Percentiles rank a stretch among this genome's conserved stretches.
Conservation (phyloP, 176 grass and related monocot species). For the Zizania latifolia region DNA sequence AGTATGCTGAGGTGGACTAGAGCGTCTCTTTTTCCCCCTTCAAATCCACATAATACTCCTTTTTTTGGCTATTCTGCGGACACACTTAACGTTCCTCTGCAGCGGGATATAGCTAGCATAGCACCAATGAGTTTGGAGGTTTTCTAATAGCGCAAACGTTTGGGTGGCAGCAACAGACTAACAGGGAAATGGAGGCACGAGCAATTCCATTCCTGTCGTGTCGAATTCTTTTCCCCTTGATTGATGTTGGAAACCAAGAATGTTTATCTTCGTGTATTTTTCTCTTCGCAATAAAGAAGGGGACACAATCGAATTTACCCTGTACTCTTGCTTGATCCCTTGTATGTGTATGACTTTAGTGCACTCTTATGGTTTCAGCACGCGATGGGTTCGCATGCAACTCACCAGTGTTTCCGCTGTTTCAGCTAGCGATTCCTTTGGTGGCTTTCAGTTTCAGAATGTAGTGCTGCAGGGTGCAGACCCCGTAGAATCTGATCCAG, state of each 20-base stretch:
- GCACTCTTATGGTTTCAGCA: background rate
- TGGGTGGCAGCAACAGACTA: constrained; percentile 33
- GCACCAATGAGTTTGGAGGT: constrained; percentile 42
- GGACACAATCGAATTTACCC: constrained; percentile 25
- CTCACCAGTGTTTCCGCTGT: too few species aligned
- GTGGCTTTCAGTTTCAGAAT: too few species aligned
- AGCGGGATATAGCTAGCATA: constrained; percentile 51
- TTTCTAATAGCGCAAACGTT: constrained; percentile 30
- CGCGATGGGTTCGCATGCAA: too few species aligned
- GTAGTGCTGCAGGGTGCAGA: too few species aligned
- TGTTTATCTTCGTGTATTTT: constrained; percentile 29
- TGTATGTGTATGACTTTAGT: background rate
- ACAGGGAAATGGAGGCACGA: constrained; percentile 37
- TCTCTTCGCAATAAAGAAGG: constrained; percentile 55
- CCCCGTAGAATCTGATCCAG: too few species aligned
- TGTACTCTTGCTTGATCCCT: constrained; percentile 7
- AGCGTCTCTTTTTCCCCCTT: constrained; percentile 24
- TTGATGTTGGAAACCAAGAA: constrained; percentile 41
- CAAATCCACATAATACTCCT: constrained; percentile 14
- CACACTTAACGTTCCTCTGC: constrained; percentile 19
- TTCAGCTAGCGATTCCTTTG: too few species aligned
- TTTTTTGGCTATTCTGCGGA: constrained; percentile 44
- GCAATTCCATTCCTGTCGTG: constrained; percentile 49
- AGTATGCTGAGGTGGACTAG: constrained; percentile 53
- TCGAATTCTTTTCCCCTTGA: constrained; percentile 39